phyloP scores from a whole-genome alignment of 169 alveolate species.

The Cryptosporidium xiaoi region DNA sequence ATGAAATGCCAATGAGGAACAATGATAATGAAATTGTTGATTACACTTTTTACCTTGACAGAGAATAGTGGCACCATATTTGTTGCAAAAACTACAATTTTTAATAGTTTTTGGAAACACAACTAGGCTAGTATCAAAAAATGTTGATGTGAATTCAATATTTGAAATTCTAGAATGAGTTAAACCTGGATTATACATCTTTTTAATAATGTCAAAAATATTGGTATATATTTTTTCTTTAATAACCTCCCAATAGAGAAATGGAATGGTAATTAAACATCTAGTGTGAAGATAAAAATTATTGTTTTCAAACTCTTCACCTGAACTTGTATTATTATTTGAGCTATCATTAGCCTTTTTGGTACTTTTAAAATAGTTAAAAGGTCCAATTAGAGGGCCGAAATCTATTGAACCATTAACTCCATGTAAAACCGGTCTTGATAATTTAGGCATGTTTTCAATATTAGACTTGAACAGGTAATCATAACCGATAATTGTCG shows the following conservation, averaged over 20 bases:
- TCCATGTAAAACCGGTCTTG: slow-evolving; percentile 56
- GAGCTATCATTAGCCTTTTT: neutral
- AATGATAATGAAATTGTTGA: slow-evolving; percentile 60
- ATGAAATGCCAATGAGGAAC: slow-evolving; percentile 41
- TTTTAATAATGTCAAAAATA: slow-evolving; percentile 39
- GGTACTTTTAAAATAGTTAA: slow-evolving; percentile 26
- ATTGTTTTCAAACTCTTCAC: neutral
- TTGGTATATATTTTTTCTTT: slow-evolving; percentile 55
- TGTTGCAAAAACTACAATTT: slow-evolving; percentile 38
- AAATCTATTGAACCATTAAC: slow-evolving; percentile 70
- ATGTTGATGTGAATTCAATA: slow-evolving; percentile 12
- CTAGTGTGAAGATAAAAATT: slow-evolving; percentile 40
- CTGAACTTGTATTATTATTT: neutral
- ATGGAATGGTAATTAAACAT: slow-evolving; percentile 63
- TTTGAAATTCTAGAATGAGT: slow-evolving; percentile 24
- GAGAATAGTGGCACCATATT: slow-evolving; percentile 60
- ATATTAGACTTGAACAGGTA: slow-evolving; percentile 10
- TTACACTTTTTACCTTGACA: slow-evolving; percentile 42
- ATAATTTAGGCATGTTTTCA: slow-evolving; percentile 9
- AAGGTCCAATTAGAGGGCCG: slow-evolving; percentile 71
- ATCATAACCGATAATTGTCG: slow-evolving; percentile 44
- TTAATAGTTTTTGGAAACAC: slow-evolving; percentile 24
- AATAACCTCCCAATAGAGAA: slow-evolving; percentile 44
- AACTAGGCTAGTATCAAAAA: slow-evolving; percentile 35
- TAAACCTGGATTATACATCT: slow-evolving; percentile 31